These are phyloP conservation scores for Blastobotrys capitulatus DNA, from an alignment of 1,139 yeast genomes.

Conservation along the genomic window DNA sequence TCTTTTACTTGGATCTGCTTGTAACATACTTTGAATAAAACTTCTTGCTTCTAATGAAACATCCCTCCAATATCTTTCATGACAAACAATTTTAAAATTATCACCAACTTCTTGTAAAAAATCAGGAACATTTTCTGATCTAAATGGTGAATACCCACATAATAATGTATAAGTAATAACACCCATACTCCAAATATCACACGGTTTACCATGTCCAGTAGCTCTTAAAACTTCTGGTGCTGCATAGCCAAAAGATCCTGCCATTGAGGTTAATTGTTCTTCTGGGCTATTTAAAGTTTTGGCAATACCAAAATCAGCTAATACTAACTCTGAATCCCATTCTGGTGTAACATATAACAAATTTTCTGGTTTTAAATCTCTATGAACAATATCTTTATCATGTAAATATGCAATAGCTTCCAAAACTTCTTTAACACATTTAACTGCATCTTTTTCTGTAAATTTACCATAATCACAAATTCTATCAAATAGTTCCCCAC, in stretches of 20 bases:
- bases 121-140: conserved; percentile 76
- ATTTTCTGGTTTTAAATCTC: conserved; percentile 91
- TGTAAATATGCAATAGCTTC: conserved; percentile 75
- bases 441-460: conserved; percentile 79
- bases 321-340: conserved; percentile 60
- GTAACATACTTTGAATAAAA: conserved; percentile 63
- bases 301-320: conserved; percentile 94
- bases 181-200: conserved; percentile 91
- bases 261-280: conserved; percentile 68
- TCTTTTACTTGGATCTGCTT: conserved; percentile 57
- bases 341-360: conserved; percentile 56
- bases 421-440: conserved; percentile 61
- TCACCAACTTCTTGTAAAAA: conserved; percentile 79
- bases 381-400: conserved; percentile 68
- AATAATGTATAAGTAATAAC: conserved; percentile 84
- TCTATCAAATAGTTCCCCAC: conserved; percentile 87
- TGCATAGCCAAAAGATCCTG: conserved; percentile 91
- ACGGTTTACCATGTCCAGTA: conserved; percentile 83
- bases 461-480: conserved; percentile 71
- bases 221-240: conserved; percentile 85
- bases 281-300: conserved; percentile 54
- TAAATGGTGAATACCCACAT: conserved; percentile 90
- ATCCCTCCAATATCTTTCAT: conserved; percentile 78
- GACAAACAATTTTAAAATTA: conserved; percentile 61
- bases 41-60: conserved; percentile 71